These are phyloP conservation scores for Candida easanensis DNA, from an alignment of 805 yeast species.

Conservation along the genomic window DNA sequence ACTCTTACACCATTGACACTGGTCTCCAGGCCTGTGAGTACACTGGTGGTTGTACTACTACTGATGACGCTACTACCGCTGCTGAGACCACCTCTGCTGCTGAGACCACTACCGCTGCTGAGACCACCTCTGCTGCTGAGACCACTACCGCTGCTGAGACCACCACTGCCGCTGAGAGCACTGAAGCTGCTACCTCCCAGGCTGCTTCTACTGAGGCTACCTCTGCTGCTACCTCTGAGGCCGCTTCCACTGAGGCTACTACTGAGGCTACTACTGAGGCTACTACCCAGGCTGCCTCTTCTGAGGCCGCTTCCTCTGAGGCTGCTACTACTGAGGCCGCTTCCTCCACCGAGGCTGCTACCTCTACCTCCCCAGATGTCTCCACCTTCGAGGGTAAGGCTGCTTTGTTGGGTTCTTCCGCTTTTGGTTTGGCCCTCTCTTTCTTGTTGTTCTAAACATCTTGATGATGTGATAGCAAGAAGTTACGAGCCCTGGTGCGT, in stretches of 20 bases:
- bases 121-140: conserved; percentile 9
- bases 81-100: conserved; percentile 16
- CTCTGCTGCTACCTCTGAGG: conserved; percentile 4
- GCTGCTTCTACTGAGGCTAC: conserved; percentile 5
- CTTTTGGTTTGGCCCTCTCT: conserved; percentile 19
- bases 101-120: conserved; percentile 4
- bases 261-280: conserved; percentile 12
- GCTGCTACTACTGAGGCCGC: conserved; percentile 14
- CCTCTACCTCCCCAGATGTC: conserved; percentile 10
- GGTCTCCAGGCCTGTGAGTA: conserved; percentile 31
- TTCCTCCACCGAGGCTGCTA: conserved; percentile 19
- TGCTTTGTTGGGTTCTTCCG: conserved; percentile 20
- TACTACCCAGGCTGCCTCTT: conserved; percentile 6
- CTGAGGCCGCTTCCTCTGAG: conserved; percentile 17
- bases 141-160: conserved; percentile 17
- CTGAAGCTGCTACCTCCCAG: conserved; percentile 2
- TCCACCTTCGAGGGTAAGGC: conserved; percentile 24
- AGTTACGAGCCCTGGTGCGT: too few relatives aligned
- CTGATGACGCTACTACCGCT: conserved; percentile 14
- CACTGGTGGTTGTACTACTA: conserved; percentile 32
- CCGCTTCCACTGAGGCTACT: conserved; percentile 16
- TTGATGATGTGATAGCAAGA: background rate
- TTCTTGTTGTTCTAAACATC: conserved; percentile 16
- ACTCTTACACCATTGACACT: conserved; percentile 15
- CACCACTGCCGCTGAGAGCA: conserved; percentile 19